A percentile compares a stretch with the other conserved stretches of the same genome.
Conservation (phyloP, 176 grass and related monocot species). For the Rhynchospora tenuis region DNA sequence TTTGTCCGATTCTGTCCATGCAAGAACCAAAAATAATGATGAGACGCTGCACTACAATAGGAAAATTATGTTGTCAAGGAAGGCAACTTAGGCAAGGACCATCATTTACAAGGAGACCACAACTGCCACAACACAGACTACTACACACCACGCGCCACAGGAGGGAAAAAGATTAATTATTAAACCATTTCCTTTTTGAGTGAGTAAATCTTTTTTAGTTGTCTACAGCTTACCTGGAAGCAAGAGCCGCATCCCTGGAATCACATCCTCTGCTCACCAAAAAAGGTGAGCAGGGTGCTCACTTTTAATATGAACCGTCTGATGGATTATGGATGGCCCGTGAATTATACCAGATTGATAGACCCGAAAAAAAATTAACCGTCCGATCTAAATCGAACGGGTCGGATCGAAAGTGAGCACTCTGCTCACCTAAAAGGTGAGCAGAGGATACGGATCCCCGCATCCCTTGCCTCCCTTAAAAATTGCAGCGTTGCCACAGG, state of each 20-base stretch:
- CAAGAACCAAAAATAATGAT: neutral
- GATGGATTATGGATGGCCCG: too few species aligned
- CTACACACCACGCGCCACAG: neutral
- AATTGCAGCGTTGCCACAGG: constrained; percentile 69
- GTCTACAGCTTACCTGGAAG: constrained; percentile 45
- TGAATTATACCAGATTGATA: too few species aligned
- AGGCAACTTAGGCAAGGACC: neutral
- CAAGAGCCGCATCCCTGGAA: constrained; percentile 84
- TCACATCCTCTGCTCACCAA: too few species aligned
- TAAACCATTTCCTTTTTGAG: neutral
- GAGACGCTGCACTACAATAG: neutral
- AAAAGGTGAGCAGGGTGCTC: too few species aligned
- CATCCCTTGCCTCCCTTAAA: constrained; percentile 85
- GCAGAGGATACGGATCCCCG: too few species aligned
- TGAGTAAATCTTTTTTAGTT: constrained; percentile 19
- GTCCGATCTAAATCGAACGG: too few species aligned
- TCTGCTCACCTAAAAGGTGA: too few species aligned
- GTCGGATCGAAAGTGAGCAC: too few species aligned
- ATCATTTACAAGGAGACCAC: neutral
- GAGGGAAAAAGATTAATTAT: neutral
- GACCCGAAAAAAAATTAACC: too few species aligned
- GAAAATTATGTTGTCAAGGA: neutral
- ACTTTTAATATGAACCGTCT: too few species aligned
- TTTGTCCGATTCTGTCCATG: neutral
- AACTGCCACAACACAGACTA: neutral